A percentile compares a stretch with the other conserved stretches of the same genome.
Evolutionary conservation across 805 yeast species (phyloP).

Genomic region (Sugiyamaella floridensis): DNA sequence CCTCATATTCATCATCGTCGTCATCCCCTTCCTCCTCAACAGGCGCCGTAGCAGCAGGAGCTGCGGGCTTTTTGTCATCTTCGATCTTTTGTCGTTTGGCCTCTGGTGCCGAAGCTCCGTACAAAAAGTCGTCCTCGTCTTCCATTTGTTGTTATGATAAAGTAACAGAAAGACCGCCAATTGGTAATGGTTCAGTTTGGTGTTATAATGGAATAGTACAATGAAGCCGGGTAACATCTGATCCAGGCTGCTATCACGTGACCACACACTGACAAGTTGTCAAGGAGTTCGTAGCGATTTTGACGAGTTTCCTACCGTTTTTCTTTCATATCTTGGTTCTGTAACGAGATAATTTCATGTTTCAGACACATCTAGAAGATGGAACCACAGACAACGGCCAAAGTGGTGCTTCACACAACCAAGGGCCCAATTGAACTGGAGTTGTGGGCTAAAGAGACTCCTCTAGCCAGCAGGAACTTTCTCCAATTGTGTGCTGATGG

Average conservation of each 20-base stretch:
- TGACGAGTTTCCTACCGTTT: too few species aligned
- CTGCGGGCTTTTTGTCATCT: slow-evolving; percentile 10
- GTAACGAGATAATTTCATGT: too few species aligned
- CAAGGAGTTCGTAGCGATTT: too few species aligned
- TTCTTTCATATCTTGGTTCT: too few species aligned
- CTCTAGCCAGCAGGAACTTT: slow-evolving; percentile 42
- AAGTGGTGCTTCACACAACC: slow-evolving; percentile 47
- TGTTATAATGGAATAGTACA: too few species aligned
- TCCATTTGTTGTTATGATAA: too few species aligned
- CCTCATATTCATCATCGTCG: slow-evolving; percentile 37
- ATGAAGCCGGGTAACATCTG: too few species aligned
- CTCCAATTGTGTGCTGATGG: slow-evolving; percentile 43
- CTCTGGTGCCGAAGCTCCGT: slow-evolving; percentile 46
- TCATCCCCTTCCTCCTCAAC: slow-evolving; percentile 17
- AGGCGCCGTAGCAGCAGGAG: slow-evolving; percentile 13
- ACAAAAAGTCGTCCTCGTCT: slow-evolving; percentile 64
- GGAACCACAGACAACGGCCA: slow-evolving; percentile 28
- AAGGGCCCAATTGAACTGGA: slow-evolving; percentile 56
- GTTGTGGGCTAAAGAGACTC: slow-evolving; percentile 64
- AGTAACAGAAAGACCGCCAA: too few species aligned
- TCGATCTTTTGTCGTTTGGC: slow-evolving; percentile 28
- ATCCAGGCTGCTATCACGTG: too few species aligned
- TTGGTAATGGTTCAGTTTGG: too few species aligned
- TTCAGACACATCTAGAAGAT: not conserved
- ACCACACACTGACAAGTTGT: too few species aligned